Conservation (phyloP, 2,329 filamentous ascomycete species). For the Claviceps cyperi region DNA sequence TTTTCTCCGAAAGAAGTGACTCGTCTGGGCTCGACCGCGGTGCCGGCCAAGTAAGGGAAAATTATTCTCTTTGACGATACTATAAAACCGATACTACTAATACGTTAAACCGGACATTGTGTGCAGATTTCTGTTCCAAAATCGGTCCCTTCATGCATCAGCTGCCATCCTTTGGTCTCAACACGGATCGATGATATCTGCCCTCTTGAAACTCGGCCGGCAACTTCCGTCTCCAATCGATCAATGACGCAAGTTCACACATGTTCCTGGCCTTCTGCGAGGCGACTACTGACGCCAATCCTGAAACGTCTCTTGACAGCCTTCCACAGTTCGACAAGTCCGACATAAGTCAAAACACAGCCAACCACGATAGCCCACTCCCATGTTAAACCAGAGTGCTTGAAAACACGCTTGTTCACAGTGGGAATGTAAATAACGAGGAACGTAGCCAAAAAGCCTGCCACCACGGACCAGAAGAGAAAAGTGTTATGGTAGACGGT, state of each 20-base stretch:
- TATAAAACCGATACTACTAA: conserved; percentile 2
- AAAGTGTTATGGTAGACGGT: conserved; percentile 59
- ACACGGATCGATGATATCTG: not conserved
- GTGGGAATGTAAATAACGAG: conserved; percentile 54
- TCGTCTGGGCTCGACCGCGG: too few relatives aligned
- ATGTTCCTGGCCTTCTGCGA: conserved; percentile 1
- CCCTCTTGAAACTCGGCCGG: too few relatives aligned
- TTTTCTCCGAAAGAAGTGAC: too few relatives aligned
- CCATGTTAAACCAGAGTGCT: conserved; percentile 53
- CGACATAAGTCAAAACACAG: conserved; percentile 44
- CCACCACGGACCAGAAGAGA: conserved; percentile 48
- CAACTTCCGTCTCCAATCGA: too few relatives aligned
- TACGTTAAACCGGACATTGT: conserved; percentile 14
- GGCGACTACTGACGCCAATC: conserved; percentile 19
- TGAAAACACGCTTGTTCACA: conserved; percentile 52
- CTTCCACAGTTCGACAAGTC: conserved; percentile 55
- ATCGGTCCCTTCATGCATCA: conserved; percentile 13
- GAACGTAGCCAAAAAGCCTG: conserved; percentile 44
- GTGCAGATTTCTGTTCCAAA: conserved; percentile 14
- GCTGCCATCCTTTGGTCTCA: not conserved
- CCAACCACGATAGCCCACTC: conserved; percentile 57
- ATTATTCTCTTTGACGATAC: conserved; percentile 16
- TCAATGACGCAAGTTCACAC: not conserved
- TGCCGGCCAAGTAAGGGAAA: conserved; percentile 10
- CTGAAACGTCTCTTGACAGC: conserved; percentile 41